These are phyloP conservation scores for Ceratocystis huliohia DNA, from an alignment of 2,329 filamentous ascomycete species.

Conservation along the genomic window DNA sequence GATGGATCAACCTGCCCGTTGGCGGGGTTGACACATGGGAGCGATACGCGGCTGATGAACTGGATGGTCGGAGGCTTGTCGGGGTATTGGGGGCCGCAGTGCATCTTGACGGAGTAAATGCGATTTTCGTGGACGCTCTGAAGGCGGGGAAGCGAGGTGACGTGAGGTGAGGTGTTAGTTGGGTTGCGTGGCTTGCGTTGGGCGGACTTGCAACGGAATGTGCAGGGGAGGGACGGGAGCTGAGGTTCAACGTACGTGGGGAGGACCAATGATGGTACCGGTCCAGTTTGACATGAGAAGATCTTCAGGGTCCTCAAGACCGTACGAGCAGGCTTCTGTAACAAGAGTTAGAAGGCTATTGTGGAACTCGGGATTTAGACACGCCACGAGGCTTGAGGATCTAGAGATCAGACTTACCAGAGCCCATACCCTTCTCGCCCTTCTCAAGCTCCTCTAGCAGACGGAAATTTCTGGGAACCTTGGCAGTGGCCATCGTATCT, in stretches of 20 bases:
- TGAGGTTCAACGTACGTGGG: conserved; percentile 57
- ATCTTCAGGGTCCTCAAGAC: conserved; percentile 85
- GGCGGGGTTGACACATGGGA: conserved; percentile 77
- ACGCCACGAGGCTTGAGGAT: background rate
- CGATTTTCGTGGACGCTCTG: conserved; percentile 95
- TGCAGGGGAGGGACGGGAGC: background rate
- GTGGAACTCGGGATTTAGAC: background rate
- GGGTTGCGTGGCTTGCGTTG: background rate
- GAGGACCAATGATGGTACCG: conserved; percentile 90
- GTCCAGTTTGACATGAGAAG: conserved; percentile 98
- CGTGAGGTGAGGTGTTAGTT: background rate
- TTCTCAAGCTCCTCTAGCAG: conserved; percentile 96
- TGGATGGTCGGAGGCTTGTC: conserved; percentile 79
- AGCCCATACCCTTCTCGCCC: conserved; percentile 92
- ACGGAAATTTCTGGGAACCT: conserved; percentile 90
- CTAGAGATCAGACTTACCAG: conserved; percentile 44
- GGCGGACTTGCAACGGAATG: background rate
- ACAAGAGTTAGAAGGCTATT: background rate
- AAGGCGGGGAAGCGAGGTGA: background rate
- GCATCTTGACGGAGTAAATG: conserved; percentile 96
- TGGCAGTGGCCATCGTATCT: conserved; percentile 29
- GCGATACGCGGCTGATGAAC: conserved; percentile 88
- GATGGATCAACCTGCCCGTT: conserved; percentile 75
- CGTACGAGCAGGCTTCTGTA: conserved; percentile 89
- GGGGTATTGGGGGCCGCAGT: conserved; percentile 82